These are phyloP conservation scores for Pisolithus microcarpus DNA, from an alignment of 768 basidiomycete species.

Conservation along the genomic window DNA sequence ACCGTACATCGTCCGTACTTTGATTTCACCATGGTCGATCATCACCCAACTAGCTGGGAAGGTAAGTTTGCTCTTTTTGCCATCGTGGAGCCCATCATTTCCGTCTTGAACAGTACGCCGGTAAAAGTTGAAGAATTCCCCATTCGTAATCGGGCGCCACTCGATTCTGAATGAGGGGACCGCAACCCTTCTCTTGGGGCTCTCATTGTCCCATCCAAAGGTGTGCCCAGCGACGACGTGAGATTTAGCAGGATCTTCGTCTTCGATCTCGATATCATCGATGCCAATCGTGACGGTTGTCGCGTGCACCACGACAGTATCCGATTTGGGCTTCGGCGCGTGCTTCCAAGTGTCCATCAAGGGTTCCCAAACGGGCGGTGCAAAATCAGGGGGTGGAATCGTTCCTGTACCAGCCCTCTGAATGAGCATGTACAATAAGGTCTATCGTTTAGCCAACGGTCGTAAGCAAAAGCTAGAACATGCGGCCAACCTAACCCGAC, in stretches of 20 bases:
- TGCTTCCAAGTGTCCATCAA: conserved; percentile 43
- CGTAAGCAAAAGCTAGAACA: neutral
- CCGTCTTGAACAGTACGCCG: conserved; percentile 35
- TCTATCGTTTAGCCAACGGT: conserved; percentile 32
- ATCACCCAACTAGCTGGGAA: conserved; percentile 24
- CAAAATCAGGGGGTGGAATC: conserved; percentile 69
- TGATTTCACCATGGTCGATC: conserved; percentile 8
- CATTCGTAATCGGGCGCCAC: conserved; percentile 84
- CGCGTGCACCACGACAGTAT: conserved; percentile 53
- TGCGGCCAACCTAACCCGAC: neutral
- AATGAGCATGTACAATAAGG: conserved; percentile 89
- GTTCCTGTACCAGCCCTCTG: conserved; percentile 76
- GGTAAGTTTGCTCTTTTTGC: conserved; percentile 8
- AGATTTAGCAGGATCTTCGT: conserved; percentile 31
- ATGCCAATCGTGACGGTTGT: conserved; percentile 65
- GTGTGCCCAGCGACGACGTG: conserved; percentile 48
- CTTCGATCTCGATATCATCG: conserved; percentile 72
- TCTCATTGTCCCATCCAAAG: conserved; percentile 96
- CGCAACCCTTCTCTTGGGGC: conserved; percentile 53
- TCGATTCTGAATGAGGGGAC: conserved; percentile 71
- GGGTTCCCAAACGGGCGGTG: conserved; percentile 61
- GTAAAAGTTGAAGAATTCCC: conserved; percentile 73
- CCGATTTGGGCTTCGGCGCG: conserved; percentile 33
- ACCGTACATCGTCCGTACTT: conserved; percentile 86
- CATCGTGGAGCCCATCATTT: conserved; percentile 39